Evolutionary conservation across 1,284 basidiomycete genomes (phyloP).

Genomic region (Ganoderma leucocontextum): DNA sequence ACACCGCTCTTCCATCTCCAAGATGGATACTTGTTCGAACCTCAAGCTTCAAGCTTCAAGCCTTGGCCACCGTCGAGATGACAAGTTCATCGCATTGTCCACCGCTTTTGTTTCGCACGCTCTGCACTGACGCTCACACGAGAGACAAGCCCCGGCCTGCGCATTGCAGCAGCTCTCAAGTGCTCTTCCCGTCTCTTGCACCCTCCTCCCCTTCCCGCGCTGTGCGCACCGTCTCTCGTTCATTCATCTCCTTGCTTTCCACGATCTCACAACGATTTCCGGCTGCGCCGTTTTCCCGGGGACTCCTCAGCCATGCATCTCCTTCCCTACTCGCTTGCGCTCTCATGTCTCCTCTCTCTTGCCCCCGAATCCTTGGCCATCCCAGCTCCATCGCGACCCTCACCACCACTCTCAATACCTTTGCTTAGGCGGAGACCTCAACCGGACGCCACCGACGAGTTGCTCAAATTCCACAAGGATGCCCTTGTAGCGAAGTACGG

Average conservation of each 20-base stretch:
- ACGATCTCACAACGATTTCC: constrained; percentile 5
- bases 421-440: constrained; percentile 30
- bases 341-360: constrained; percentile 34
- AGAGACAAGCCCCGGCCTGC: constrained; percentile 1
- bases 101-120: constrained; percentile 7
- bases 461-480: constrained; percentile 36
- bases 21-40: not conserved
- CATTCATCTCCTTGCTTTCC: constrained; percentile 20
- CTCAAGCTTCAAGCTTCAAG: not conserved
- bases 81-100: not conserved
- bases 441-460: constrained; percentile 26
- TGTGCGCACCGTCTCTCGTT: constrained; percentile 27
- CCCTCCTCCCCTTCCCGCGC: constrained; percentile 30
- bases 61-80: not conserved
- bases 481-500: constrained; percentile 41
- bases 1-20: not conserved
- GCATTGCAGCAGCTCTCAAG: not conserved
- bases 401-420: constrained; percentile 31
- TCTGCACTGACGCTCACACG: not conserved
- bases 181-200: constrained; percentile 7
- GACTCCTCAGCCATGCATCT: constrained; percentile 28
- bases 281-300: constrained; percentile 6
- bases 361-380: constrained; percentile 33
- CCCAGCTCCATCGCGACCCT: constrained; percentile 23
- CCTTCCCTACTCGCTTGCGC: constrained; percentile 34